These are phyloP conservation scores for Astrocystis sublimbata DNA, from an alignment of 495 filamentous ascomycete genomes.

Conservation along the genomic window DNA sequence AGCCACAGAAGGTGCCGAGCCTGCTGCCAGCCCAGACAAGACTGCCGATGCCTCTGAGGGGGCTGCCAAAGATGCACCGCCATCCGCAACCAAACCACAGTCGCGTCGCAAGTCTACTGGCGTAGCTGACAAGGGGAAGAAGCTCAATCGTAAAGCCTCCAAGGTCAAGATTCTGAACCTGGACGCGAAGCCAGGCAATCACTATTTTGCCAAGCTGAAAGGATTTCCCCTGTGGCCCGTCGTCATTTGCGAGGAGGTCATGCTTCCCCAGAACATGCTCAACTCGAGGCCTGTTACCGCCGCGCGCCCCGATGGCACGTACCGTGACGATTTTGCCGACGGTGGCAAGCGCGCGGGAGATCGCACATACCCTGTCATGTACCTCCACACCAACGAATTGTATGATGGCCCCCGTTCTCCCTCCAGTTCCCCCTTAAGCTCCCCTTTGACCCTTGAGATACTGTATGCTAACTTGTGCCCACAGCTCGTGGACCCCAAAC, in stretches of 20 bases:
- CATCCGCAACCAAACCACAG: constrained; percentile 47
- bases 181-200: constrained; percentile 80
- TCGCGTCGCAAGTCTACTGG: constrained; percentile 67
- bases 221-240: constrained; percentile 89
- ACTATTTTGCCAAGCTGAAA: constrained; percentile 83
- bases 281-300: constrained; percentile 78
- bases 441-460: not conserved
- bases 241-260: constrained; percentile 87
- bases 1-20: constrained; percentile 24
- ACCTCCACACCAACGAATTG: constrained; percentile 92
- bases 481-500: constrained; percentile 83
- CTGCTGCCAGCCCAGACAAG: constrained; percentile 18
- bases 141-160: constrained; percentile 81
- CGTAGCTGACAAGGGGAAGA: constrained; percentile 70
- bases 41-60: constrained; percentile 26
- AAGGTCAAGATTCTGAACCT: constrained; percentile 67
- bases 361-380: constrained; percentile 91
- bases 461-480: constrained; percentile 2
- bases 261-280: constrained; percentile 74
- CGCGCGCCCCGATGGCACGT: constrained; percentile 73
- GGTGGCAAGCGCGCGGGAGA: constrained; percentile 79
- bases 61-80: constrained; percentile 25
- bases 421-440: too few species aligned
- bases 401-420: constrained; percentile 61
- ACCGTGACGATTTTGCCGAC: constrained; percentile 78